phyloP scores from a whole-genome alignment of 2,329 filamentous ascomycete species.

The Hypoxylon sp. region DNA sequence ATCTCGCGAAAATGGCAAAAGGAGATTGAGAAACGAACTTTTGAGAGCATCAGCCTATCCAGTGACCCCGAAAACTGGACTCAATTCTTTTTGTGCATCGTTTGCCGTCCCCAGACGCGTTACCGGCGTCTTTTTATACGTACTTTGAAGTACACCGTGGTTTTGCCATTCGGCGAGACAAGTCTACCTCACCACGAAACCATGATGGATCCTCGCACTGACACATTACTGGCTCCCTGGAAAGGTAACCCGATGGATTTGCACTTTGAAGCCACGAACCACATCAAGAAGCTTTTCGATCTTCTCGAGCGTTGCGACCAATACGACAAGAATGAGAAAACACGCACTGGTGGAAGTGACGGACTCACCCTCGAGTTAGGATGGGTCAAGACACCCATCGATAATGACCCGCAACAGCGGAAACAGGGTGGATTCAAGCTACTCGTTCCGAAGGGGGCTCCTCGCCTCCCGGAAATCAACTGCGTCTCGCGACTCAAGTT shows the following conservation, averaged over 20 bases:
- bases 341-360: neutral
- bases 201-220: no score
- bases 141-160: neutral
- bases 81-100: neutral
- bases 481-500: no score
- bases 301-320: neutral
- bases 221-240: no score
- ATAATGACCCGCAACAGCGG: no score
- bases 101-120: neutral
- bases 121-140: neutral
- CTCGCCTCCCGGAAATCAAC: no score
- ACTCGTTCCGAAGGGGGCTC: no score
- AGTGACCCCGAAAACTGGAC: neutral
- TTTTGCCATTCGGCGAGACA: no score
- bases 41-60: neutral
- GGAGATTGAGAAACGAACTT: constrained; percentile 12
- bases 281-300: neutral
- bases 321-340: neutral
- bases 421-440: no score
- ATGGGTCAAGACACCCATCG: neutral
- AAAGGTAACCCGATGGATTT: no score
- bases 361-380: neutral
- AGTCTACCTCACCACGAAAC: no score
- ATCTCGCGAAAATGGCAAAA: constrained; percentile 17
- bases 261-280: no score